Base-by-base conservation (phyloP, 202 grass and related monocot species). In the Panicum hallii region DNA sequence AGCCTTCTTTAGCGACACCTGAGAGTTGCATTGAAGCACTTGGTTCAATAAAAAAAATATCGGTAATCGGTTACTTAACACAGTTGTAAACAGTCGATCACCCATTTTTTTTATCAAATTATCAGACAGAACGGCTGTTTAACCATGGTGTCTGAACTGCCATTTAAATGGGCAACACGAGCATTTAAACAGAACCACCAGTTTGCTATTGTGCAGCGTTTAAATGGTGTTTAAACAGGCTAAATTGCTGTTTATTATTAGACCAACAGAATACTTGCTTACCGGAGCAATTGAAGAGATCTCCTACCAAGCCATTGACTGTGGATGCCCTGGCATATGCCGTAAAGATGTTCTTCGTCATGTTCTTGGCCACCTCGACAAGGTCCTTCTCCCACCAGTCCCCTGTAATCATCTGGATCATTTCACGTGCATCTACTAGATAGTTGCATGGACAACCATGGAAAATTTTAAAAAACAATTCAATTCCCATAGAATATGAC, bases 321-420 rank as follows among this genome's bases (percentile, higher is more conserved):
- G 54, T 56, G 19, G 54, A 56, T 3, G 54, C 19, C n/a, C 54
- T 56, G 19, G 54, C 54, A n/a, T 56, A 56, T n/a, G 54, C n/a
- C 7, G 19, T 2, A 56, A 56, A 56, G 54, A 56, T 56, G 54
- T 0, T n/a, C 54, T n/a, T 56, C 7, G 54, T 56, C 54, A 56
- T 56, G 19, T 56, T 56, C 54, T 1, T n/a, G 19, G 54, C 54
- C 54, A 56, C n/a, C 19, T 56, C 54, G 1, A 8, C 9, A 58
- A 23, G 56, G n/a, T 58, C 56, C 9, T 23, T 11, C 19, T 85
- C 87, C 91, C 91, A 93, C 91, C 91, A 93, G 46, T 93, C 91
- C 10, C 90, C 81, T 91, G 65, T 34, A 17, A 42, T 44, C 5
- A 36, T 7, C 4, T 15, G 3, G 28, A 63, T 15, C 26, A 63